Percentiles rank a stretch among this genome's conserved stretches.
phyloP scores from a whole-genome alignment of 495 filamentous ascomycete genomes.

The Aspergillus sparsus region DNA sequence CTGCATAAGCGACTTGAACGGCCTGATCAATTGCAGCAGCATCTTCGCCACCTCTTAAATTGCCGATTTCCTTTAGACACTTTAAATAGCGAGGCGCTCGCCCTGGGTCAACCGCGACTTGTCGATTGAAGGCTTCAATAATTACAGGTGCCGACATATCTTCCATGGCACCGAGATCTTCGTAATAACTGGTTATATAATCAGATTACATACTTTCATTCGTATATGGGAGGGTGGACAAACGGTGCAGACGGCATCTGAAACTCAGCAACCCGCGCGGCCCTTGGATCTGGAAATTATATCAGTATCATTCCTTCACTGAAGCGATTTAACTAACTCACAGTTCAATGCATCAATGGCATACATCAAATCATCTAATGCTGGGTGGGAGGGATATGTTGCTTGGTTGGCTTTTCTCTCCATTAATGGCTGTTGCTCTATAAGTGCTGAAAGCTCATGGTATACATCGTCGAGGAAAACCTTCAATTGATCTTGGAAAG shows the following conservation, averaged over 20 bases:
- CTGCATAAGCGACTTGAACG: conserved; percentile 40
- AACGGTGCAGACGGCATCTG: conserved; percentile 41
- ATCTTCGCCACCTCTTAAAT: conserved; percentile 39
- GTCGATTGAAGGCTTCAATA: conserved; percentile 42
- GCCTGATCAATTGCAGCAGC: conserved; percentile 37
- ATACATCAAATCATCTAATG: conserved; percentile 41
- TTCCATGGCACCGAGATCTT: conserved; percentile 48
- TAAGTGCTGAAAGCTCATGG: conserved; percentile 52
- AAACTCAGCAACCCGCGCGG: conserved; percentile 34
- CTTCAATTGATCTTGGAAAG: conserved; percentile 47
- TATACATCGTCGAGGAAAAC: conserved; percentile 57
- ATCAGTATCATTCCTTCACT: conserved; percentile 12
- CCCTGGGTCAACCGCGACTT: conserved; percentile 38
- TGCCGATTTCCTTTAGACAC: conserved; percentile 39
- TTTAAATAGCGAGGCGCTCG: conserved; percentile 36
- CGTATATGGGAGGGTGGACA: conserved; percentile 17
- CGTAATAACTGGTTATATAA: conserved; percentile 37
- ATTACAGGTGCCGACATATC: conserved; percentile 42
- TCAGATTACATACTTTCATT: conserved; percentile 11
- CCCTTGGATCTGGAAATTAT: conserved; percentile 33
- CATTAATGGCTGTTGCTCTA: conserved; percentile 42
- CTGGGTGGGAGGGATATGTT: conserved; percentile 31
- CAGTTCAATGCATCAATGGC: conserved; percentile 53
- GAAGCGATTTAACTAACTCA: conserved; percentile 26
- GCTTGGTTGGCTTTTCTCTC: conserved; percentile 47